phyloP scores from a whole-genome alignment of 371 early-diverging fungal species.

The Mucor irregularis region DNA sequence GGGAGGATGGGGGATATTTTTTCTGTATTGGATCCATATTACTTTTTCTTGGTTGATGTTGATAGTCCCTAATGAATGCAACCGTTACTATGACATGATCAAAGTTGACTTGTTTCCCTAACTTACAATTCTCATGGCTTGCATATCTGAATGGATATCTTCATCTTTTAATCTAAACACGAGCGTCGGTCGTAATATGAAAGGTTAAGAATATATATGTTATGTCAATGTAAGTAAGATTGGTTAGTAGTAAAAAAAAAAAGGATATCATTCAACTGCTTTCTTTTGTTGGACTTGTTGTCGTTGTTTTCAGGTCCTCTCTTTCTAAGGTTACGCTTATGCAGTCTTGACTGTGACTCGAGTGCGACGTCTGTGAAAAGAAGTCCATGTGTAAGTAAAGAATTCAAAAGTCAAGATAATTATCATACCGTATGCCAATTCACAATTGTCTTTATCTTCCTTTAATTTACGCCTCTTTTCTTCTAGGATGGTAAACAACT shows the following conservation, averaged over 20 bases:
- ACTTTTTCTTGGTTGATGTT: neutral
- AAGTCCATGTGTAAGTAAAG: neutral
- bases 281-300: slow-evolving; percentile 42
- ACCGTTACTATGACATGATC: no score
- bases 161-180: slow-evolving; percentile 44
- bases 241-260: slow-evolving; percentile 8
- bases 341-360: slow-evolving; percentile 37
- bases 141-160: slow-evolving; percentile 38
- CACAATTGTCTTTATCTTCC: slow-evolving; percentile 85
- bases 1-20: no score
- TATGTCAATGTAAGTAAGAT: neutral
- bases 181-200: slow-evolving; percentile 36
- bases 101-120: neutral
- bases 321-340: slow-evolving; percentile 44
- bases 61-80: slow-evolving; percentile 6
- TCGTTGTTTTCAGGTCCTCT: slow-evolving; percentile 41
- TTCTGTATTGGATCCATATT: neutral
- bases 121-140: slow-evolving; percentile 43
- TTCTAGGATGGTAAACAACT: slow-evolving; percentile 72
- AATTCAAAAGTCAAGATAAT: neutral
- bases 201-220: slow-evolving; percentile 36
- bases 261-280: slow-evolving; percentile 49
- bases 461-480: slow-evolving; percentile 73
- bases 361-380: slow-evolving; percentile 42
- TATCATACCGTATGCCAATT: slow-evolving; percentile 60